phyloP scores from a whole-genome alignment of 2,329 filamentous ascomycete species.

The Fusarium nygamai region DNA sequence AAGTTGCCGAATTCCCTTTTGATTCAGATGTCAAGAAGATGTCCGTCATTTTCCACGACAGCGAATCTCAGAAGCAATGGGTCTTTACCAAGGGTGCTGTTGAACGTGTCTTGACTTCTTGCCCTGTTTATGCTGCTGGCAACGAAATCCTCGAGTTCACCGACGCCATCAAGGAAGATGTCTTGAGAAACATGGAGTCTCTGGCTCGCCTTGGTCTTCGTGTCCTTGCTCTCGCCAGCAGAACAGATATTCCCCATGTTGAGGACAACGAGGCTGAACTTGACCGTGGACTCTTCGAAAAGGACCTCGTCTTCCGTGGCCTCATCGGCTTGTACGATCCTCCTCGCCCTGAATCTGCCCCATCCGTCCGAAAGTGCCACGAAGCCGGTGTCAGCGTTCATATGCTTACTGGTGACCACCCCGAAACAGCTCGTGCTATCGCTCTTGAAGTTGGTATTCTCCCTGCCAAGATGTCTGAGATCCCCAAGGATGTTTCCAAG shows the following conservation, averaged over 20 bases:
- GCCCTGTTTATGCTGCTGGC: slow-evolving; percentile 60
- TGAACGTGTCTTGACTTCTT: slow-evolving; percentile 73
- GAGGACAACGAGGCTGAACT: slow-evolving; percentile 53
- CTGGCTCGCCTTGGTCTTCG: slow-evolving; percentile 74
- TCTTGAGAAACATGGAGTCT: slow-evolving; percentile 75
- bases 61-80: slow-evolving; percentile 52
- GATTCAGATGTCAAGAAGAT: slow-evolving; percentile 81
- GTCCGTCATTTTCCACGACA: slow-evolving; percentile 72
- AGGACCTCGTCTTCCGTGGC: slow-evolving; percentile 71
- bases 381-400: slow-evolving; percentile 71
- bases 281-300: slow-evolving; percentile 67
- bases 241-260: slow-evolving; percentile 52
- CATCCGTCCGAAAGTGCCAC: slow-evolving; percentile 66
- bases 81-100: slow-evolving; percentile 75
- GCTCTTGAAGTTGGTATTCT: slow-evolving; percentile 72
- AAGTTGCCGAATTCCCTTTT: slow-evolving; percentile 76
- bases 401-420: slow-evolving; percentile 77
- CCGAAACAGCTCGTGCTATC: slow-evolving; percentile 71
- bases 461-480: slow-evolving; percentile 57
- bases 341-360: slow-evolving; percentile 72
- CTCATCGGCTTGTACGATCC: slow-evolving; percentile 79
- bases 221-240: slow-evolving; percentile 72
- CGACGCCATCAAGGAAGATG: slow-evolving; percentile 62
- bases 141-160: slow-evolving; percentile 58
- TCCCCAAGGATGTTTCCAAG: slow-evolving; percentile 64